Evolutionary conservation across 2,329 filamentous ascomycete species (phyloP), one percentile per base, ranked within the genome.

Genomic region (Chaetoscypha palmicola): DNA sequence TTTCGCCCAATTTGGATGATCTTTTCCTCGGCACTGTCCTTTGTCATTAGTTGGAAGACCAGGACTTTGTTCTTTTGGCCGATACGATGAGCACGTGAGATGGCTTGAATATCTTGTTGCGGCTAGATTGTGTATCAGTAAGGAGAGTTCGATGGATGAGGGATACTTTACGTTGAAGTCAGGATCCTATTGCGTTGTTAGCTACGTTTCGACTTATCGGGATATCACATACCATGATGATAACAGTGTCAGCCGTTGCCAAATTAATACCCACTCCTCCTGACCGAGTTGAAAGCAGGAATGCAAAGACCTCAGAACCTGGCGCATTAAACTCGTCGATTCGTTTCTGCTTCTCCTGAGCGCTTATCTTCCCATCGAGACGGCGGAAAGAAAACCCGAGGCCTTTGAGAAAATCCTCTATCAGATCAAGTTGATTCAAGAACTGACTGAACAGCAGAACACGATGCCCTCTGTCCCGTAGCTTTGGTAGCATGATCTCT

Each of bases 371-470:
- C n/a, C 94, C 92, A 64, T 98, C 94, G 1, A 98, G 77, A 31
- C 92, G 85, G 48, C 83, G 77, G 60, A 85, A 88, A 3, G 73
- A 66, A 52, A 92, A 72, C 8, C 81, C 80, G 47, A 96, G 68
- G 1, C 85, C 84, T 31, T 76, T 74, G 3, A 98, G 67, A 55
- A 97, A 97, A 63, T 98, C 94, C 63, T 98, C 92, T 7, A 95
- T 69, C 31, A 98, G 85, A 56, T 90, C 82, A 2, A 98, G 73
- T 67, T 94, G 90, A 43, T 82, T 77, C 2, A 98, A 71, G 52
- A 97, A 98, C 60, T 98, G 92, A 60, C 89, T 96, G 66, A 98
- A 98, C 24, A 98, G 86, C 16, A 98, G 71, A 1, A 97, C 90
- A 3, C 92, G 79, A 61, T 98, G 90, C 0, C 91, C 91, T 19